A percentile compares a stretch with the other conserved stretches of the same genome.
These are phyloP conservation scores for Lenzites betulinus DNA, from an alignment of 768 basidiomycete genomes.

Conservation along the genomic window DNA sequence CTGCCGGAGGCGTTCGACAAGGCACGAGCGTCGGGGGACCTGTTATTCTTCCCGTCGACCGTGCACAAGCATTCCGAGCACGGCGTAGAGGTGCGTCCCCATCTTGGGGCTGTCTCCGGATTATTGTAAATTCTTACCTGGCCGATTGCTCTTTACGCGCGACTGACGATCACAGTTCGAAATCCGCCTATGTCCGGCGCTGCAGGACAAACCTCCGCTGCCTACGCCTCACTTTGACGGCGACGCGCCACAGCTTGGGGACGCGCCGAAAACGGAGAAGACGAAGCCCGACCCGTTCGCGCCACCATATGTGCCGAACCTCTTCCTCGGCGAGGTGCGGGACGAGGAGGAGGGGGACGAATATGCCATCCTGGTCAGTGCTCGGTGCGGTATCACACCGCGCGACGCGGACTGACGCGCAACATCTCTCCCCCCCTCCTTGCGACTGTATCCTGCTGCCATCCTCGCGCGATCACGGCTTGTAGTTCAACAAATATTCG, in stretches of 20 bases:
- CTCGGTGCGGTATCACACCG: too few species aligned
- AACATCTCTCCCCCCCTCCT: not conserved
- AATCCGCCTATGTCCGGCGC: conserved; percentile 80
- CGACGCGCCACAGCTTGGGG: not conserved
- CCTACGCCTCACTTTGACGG: conserved; percentile 45
- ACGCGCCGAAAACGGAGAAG: conserved; percentile 23
- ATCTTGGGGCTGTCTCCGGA: too few species aligned
- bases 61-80: conserved; percentile 59
- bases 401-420: not conserved
- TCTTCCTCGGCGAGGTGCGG: conserved; percentile 75
- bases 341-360: conserved; percentile 58
- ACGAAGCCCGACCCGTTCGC: conserved; percentile 67
- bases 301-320: conserved; percentile 80
- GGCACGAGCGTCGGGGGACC: conserved; percentile 63
- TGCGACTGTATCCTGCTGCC: too few species aligned
- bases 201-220: conserved; percentile 74
- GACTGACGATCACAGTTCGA: conserved; percentile 62
- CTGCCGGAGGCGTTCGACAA: conserved; percentile 57
- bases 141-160: too few species aligned
- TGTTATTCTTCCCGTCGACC: conserved; percentile 79
- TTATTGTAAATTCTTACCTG: too few species aligned
- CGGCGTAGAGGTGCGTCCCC: conserved; percentile 47
- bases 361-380: conserved; percentile 70
- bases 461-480: too few species aligned
- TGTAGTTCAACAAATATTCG: conserved; percentile 84